These are phyloP conservation scores for Elsinoe ampelina DNA, from an alignment of 2,329 filamentous ascomycete genomes.

Conservation along the genomic window DNA sequence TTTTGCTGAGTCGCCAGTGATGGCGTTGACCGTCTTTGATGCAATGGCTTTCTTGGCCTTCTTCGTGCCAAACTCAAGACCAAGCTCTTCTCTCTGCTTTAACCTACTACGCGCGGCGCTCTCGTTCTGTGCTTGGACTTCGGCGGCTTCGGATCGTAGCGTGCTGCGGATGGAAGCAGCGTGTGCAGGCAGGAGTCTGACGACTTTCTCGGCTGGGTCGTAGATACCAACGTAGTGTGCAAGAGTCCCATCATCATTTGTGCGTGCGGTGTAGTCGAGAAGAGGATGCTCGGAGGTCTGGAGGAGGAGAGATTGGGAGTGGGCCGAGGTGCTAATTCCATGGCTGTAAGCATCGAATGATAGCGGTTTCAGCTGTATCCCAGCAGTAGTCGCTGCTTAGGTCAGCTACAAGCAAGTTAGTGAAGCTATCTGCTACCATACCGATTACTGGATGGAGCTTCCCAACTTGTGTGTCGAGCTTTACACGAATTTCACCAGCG, in stretches of 20 bases:
- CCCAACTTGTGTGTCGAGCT: constrained; percentile 14
- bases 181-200: constrained; percentile 47
- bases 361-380: constrained; percentile 35
- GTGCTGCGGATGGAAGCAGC: constrained; percentile 47
- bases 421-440: not conserved
- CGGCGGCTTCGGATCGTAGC: constrained; percentile 35
- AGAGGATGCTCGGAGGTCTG: constrained; percentile 52
- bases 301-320: constrained; percentile 44
- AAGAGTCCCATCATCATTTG: constrained; percentile 39
- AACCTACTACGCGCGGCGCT: constrained; percentile 34
- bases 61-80: constrained; percentile 73
- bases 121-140: constrained; percentile 25
- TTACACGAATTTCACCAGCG: constrained; percentile 22
- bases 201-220: constrained; percentile 43
- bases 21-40: constrained; percentile 61
- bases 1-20: constrained; percentile 37
- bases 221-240: constrained; percentile 55
- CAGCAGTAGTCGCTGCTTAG: constrained; percentile 21
- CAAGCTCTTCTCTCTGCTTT: constrained; percentile 59
- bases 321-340: constrained; percentile 26
- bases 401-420: constrained; percentile 5
- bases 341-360: constrained; percentile 41
- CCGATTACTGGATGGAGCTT: constrained; percentile 18
- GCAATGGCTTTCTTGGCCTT: constrained; percentile 72
- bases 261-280: constrained; percentile 47